phyloP scores from a whole-genome alignment of 2,329 filamentous ascomycete genomes.

The Sporothrix phasma region DNA sequence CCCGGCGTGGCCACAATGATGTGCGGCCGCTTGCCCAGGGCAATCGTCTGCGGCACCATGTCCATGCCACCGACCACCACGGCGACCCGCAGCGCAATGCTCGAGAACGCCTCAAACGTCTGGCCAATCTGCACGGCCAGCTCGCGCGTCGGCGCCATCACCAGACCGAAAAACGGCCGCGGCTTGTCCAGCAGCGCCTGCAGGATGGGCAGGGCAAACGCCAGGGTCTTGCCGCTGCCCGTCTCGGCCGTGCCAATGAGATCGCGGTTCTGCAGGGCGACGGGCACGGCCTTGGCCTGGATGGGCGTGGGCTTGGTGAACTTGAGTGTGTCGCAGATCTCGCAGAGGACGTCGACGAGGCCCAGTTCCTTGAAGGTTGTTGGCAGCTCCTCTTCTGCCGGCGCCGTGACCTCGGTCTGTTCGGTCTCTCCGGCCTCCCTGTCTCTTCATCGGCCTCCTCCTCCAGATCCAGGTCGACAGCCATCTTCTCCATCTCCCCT shows the following conservation, averaged over 20 bases:
- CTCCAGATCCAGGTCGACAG: not conserved
- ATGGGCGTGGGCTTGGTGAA: constrained; percentile 86
- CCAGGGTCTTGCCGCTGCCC: constrained; percentile 89
- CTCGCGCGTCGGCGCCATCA: constrained; percentile 88
- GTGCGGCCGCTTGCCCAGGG: constrained; percentile 91
- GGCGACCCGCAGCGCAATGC: constrained; percentile 78
- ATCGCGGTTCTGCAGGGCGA: constrained; percentile 69
- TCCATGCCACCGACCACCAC: constrained; percentile 91
- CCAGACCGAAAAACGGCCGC: constrained; percentile 74
- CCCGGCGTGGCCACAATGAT: constrained; percentile 89
- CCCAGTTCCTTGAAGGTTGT: constrained; percentile 67
- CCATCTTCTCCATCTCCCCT: not conserved
- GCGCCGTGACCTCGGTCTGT: not conserved
- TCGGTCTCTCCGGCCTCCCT: not conserved
- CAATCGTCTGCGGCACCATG: constrained; percentile 85
- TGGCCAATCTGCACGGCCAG: constrained; percentile 85
- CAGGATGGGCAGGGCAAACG: constrained; percentile 86
- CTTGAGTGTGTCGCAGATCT: constrained; percentile 72
- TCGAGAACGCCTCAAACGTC: constrained; percentile 77
- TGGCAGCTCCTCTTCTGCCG: constrained; percentile 1
- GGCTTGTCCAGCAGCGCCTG: constrained; percentile 85
- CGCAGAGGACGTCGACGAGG: constrained; percentile 76
- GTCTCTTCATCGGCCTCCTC: not conserved
- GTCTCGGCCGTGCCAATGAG: constrained; percentile 93
- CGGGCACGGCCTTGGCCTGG: constrained; percentile 73